Conservation (phyloP, 371 early-diverging fungal species). For the Rhizopus arrhizus region DNA sequence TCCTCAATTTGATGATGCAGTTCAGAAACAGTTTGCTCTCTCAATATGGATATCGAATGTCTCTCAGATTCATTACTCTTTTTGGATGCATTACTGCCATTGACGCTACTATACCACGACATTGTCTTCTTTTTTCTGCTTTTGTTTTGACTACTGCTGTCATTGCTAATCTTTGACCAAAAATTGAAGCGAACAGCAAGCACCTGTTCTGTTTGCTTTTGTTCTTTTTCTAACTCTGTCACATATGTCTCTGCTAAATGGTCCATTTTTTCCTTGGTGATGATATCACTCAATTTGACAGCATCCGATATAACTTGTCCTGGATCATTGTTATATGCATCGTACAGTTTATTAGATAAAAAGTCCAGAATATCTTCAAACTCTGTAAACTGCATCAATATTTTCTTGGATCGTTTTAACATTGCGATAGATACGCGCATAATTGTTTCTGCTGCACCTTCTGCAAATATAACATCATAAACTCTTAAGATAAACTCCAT, state of each 20-base stretch:
- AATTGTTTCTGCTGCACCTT: slow-evolving; percentile 77
- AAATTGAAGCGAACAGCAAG: slow-evolving; percentile 55
- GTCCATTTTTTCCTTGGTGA: slow-evolving; percentile 48
- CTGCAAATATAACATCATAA: slow-evolving; percentile 76
- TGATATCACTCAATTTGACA: slow-evolving; percentile 58
- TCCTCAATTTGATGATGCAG: slow-evolving; percentile 64
- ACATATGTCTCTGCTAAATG: slow-evolving; percentile 52
- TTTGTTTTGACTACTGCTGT: slow-evolving; percentile 9
- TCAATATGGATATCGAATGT: slow-evolving; percentile 26
- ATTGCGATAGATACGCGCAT: slow-evolving; percentile 81
- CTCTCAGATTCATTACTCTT: slow-evolving; percentile 32
- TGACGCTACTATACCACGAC: slow-evolving; percentile 21
- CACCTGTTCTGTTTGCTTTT: slow-evolving; percentile 61
- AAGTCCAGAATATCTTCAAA: slow-evolving; percentile 79
- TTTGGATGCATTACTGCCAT: slow-evolving; percentile 10
- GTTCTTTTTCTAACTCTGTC: slow-evolving; percentile 57
- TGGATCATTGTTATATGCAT: slow-evolving; percentile 62
- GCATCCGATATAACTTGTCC: slow-evolving; percentile 73
- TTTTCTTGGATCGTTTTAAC: slow-evolving; percentile 68
- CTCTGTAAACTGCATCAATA: slow-evolving; percentile 67
- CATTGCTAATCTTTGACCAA: slow-evolving; percentile 25
- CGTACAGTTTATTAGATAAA: slow-evolving; percentile 77
- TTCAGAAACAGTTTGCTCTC: slow-evolving; percentile 42
- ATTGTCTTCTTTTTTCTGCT: slow-evolving; percentile 44
- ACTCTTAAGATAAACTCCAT: slow-evolving; percentile 73